Percentiles rank a stretch among this genome's conserved stretches.
These are phyloP conservation scores for Colletotrichum tabaci DNA, from an alignment of 2,329 filamentous ascomycete species.

Conservation along the genomic window DNA sequence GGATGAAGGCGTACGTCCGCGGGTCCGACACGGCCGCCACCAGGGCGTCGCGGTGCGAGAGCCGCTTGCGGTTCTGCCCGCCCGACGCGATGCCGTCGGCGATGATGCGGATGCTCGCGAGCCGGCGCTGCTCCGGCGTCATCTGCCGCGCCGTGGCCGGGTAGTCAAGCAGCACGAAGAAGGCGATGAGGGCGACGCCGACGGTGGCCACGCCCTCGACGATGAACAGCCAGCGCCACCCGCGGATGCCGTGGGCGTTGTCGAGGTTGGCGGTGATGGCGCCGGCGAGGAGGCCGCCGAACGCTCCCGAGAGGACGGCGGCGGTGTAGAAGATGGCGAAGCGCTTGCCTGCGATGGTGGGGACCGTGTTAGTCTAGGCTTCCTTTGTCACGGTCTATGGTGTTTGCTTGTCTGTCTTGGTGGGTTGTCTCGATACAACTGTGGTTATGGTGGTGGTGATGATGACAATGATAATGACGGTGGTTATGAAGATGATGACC, in stretches of 20 bases:
- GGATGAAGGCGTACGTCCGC: slow-evolving; percentile 63
- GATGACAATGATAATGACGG: too few relatives aligned
- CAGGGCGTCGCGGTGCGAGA: slow-evolving; percentile 48
- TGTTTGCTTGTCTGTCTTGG: too few relatives aligned
- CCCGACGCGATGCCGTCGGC: slow-evolving; percentile 57
- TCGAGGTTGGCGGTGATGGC: slow-evolving; percentile 62
- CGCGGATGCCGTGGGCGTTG: slow-evolving; percentile 60
- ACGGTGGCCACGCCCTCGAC: slow-evolving; percentile 76
- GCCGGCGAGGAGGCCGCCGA: slow-evolving; percentile 65
- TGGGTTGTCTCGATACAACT: too few relatives aligned
- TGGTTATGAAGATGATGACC: not conserved
- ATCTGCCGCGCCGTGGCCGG: slow-evolving; percentile 75
- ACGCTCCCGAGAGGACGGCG: slow-evolving; percentile 67
- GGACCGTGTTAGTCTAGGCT: too few relatives aligned
- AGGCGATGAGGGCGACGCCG: slow-evolving; percentile 72
- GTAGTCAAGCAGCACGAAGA: slow-evolving; percentile 80
- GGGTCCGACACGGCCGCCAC: slow-evolving; percentile 59
- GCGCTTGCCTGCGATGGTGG: slow-evolving; percentile 61
- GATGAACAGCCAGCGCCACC: slow-evolving; percentile 70
- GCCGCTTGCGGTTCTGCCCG: slow-evolving; percentile 46
- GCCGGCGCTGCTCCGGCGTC: slow-evolving; percentile 70
- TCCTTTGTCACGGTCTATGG: too few relatives aligned
- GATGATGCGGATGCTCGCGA: slow-evolving; percentile 65
- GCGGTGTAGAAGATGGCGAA: slow-evolving; percentile 72
- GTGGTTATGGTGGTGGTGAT: too few relatives aligned